A percentile compares a stretch with the other conserved stretches of the same genome.
phyloP scores from a whole-genome alignment of 805 yeast species.

The Lipomyces yamanashiensis region DNA sequence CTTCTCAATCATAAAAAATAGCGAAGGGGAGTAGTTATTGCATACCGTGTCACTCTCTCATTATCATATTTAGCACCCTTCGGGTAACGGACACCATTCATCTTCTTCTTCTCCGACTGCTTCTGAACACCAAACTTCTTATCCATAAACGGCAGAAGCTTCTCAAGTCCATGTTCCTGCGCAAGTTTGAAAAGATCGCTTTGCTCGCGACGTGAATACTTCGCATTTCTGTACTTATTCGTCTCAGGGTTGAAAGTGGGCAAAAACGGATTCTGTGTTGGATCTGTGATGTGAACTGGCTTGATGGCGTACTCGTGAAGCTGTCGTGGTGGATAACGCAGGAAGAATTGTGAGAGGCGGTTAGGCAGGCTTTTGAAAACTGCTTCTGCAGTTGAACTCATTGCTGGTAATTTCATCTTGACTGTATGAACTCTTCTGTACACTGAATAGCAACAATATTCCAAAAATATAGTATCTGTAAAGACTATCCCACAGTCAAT shows the following conservation, averaged over 20 bases:
- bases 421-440: neutral
- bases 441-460: neutral
- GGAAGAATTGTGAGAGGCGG: constrained; percentile 69
- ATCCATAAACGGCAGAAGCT: constrained; percentile 66
- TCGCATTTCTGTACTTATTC: constrained; percentile 68
- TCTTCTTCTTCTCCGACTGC: constrained; percentile 20
- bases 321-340: constrained; percentile 76
- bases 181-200: constrained; percentile 78
- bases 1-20: too few species aligned
- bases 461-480: neutral
- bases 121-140: constrained; percentile 41
- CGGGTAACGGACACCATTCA: constrained; percentile 29
- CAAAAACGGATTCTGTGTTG: constrained; percentile 75
- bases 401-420: constrained; percentile 2
- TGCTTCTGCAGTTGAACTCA: constrained; percentile 15
- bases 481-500: neutral
- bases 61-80: constrained; percentile 26
- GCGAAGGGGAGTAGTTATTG: neutral
- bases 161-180: constrained; percentile 67
- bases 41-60: constrained; percentile 16
- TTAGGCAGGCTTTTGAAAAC: constrained; percentile 62
- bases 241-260: constrained; percentile 78
- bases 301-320: constrained; percentile 60
- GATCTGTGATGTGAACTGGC: constrained; percentile 63
- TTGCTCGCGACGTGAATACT: constrained; percentile 73